phyloP scores from a whole-genome alignment of 2,329 filamentous ascomycete genomes.

The Hyphodiscus sp. region DNA sequence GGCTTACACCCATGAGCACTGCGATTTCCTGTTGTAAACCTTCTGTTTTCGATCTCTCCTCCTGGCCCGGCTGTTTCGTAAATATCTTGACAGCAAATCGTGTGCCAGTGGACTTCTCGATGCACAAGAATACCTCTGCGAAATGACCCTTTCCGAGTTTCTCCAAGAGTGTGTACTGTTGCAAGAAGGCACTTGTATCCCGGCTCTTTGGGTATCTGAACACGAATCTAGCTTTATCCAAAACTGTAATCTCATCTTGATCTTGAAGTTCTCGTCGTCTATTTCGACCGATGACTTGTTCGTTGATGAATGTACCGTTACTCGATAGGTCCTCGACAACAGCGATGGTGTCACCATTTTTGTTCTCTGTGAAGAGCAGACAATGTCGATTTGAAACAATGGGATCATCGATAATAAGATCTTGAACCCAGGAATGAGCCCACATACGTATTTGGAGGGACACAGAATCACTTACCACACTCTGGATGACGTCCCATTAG shows the following conservation, averaged over 20 bases:
- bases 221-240: constrained; percentile 79
- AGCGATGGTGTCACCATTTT: constrained; percentile 54
- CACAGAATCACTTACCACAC: constrained; percentile 60
- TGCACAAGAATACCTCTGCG: constrained; percentile 84
- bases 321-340: constrained; percentile 89
- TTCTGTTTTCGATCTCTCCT: constrained; percentile 77
- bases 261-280: constrained; percentile 83
- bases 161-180: constrained; percentile 79
- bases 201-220: constrained; percentile 81
- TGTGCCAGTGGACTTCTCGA: constrained; percentile 76
- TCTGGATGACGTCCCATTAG: constrained; percentile 89
- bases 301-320: constrained; percentile 96
- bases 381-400: constrained; percentile 86
- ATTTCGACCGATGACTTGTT: constrained; percentile 84
- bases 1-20: constrained; percentile 93
- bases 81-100: constrained; percentile 94
- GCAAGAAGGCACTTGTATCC: constrained; percentile 69
- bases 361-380: constrained; percentile 57
- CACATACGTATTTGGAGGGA: constrained; percentile 1
- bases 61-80: constrained; percentile 73
- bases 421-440: constrained; percentile 31
- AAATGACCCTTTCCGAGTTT: constrained; percentile 94
- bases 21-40: constrained; percentile 92
- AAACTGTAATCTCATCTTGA: constrained; percentile 82
- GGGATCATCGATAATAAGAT: constrained; percentile 67